Base-by-base conservation (phyloP, 768 basidiomycete species). In the Steccherinum ochraceum region DNA sequence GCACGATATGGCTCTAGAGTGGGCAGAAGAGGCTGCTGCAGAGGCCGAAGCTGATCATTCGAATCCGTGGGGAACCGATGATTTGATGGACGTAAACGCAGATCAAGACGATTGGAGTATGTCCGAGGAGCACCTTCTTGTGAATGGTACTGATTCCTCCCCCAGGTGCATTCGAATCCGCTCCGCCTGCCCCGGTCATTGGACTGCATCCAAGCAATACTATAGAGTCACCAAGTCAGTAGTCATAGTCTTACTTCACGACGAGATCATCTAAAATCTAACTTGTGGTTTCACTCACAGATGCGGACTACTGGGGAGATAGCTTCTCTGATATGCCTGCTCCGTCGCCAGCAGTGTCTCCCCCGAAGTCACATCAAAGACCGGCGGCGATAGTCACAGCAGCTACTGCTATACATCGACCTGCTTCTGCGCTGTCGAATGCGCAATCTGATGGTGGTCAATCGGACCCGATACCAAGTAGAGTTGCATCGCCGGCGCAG, bases 81-180 rank as follows among this genome's bases (percentile, higher is more conserved):
- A 97, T 65, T 66, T 97, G 51, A 95, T 97, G 64, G 93, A 99
- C 61, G 84, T 97, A 3, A 85, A 93, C 61, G 93, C 89, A 0
- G 94, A 98, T 59, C 79, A 84, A 21, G 94, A 85, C 59, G 95
- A 97, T 63, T 99, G 94, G 94, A 88, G 94, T 89, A 64, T 63
- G 85, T 75, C 2, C 35, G 35, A 39, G 35, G n/a, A n/a, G n/a
- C n/a, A n/a, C n/a, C n/a, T n/a, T n/a, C 21, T 50, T 50, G 27
- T 46, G 51, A 19, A 43, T 20, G 13, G 5, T 21, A 12, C 11
- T 45, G 19, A 49, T 23, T 20, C 3, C 3, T n/a, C 24, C n/a
- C 4, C 27, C 25, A 68, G 67, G 64, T 27, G 64, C 64, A 35
- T 65, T 69, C 45, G 67, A 75, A 39, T 58, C 64, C 1, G 64